Conservation (phyloP, 2,329 filamentous ascomycete genomes). For the Pyricularia sp. region DNA sequence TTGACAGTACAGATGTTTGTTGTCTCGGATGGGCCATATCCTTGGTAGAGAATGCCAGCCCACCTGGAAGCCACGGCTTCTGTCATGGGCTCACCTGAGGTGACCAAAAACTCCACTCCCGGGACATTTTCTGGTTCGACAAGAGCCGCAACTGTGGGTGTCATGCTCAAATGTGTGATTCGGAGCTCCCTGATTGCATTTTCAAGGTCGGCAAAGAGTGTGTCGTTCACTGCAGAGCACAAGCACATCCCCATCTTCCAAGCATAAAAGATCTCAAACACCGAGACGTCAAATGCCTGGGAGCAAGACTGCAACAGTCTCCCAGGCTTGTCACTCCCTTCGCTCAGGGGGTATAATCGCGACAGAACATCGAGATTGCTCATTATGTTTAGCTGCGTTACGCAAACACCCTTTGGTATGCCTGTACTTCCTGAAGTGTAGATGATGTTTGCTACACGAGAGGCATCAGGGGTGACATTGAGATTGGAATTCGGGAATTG, state of each 20-base stretch:
- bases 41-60: slow-evolving; percentile 64
- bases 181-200: slow-evolving; percentile 49
- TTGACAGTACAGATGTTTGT: slow-evolving; percentile 82
- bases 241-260: slow-evolving; percentile 73
- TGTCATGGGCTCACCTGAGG: slow-evolving; percentile 73
- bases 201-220: slow-evolving; percentile 65
- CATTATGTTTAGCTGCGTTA: slow-evolving; percentile 67
- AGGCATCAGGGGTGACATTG: slow-evolving; percentile 26
- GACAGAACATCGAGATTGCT: slow-evolving; percentile 64
- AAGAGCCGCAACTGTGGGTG: slow-evolving; percentile 75
- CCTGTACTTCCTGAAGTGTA: slow-evolving; percentile 82
- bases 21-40: slow-evolving; percentile 77
- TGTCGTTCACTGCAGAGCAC: slow-evolving; percentile 66
- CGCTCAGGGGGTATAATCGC: slow-evolving; percentile 52
- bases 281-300: slow-evolving; percentile 78
- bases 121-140: slow-evolving; percentile 61
- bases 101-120: slow-evolving; percentile 64
- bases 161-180: slow-evolving; percentile 76
- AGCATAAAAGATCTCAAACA: slow-evolving; percentile 84
- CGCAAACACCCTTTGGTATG: slow-evolving; percentile 66
- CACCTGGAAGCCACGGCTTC: slow-evolving; percentile 61
- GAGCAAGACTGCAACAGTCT: slow-evolving; percentile 76
- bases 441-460: slow-evolving; percentile 62
- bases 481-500: slow-evolving; percentile 17
- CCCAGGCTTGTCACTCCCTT: slow-evolving; percentile 23